Evolutionary conservation across 148 eudicot species (phyloP).

Genomic region (Simmondsia chinensis): DNA sequence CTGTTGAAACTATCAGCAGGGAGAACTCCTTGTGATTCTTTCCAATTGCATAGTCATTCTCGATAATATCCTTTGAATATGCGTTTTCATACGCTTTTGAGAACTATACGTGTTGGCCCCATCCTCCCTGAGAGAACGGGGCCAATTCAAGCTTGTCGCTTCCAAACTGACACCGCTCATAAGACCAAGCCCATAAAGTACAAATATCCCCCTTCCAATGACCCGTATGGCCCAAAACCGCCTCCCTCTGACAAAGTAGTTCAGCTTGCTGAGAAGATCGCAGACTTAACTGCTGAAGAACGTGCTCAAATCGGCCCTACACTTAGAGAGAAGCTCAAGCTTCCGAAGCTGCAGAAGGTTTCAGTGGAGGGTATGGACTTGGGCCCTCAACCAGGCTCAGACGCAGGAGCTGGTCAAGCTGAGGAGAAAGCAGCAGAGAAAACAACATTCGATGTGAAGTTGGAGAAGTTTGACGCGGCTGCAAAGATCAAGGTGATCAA

Average conservation of each 20-base stretch:
- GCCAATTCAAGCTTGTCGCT: slow-evolving; percentile 35
- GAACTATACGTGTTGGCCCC: slow-evolving; percentile 21
- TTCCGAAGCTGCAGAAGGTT: slow-evolving; percentile 59
- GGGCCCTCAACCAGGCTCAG: slow-evolving; percentile 32
- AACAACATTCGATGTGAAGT: slow-evolving; percentile 69
- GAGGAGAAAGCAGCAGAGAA: slow-evolving; percentile 74
- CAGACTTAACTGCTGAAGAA: slow-evolving; percentile 59
- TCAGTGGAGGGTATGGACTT: slow-evolving; percentile 61
- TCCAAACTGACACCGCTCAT: slow-evolving; percentile 55
- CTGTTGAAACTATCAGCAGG: no score
- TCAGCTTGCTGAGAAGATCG: slow-evolving; percentile 68
- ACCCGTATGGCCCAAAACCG: slow-evolving; percentile 88
- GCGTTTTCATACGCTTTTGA: slow-evolving; percentile 31
- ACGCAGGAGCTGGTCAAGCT: slow-evolving; percentile 36
- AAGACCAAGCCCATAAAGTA: slow-evolving; percentile 47
- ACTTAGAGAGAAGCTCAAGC: slow-evolving; percentile 42
- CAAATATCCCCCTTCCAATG: slow-evolving; percentile 56
- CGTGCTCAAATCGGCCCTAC: slow-evolving; percentile 63
- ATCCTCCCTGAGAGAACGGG: slow-evolving; percentile 15
- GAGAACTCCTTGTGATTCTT: no score
- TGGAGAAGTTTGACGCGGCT: slow-evolving; percentile 79
- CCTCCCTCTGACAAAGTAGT: slow-evolving; percentile 74
- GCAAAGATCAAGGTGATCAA: slow-evolving; percentile 88
- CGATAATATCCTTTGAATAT: no score
- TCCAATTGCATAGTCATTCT: no score